Conservation (phyloP, 2,329 filamentous ascomycete genomes). For the Claviceps quebecensis region DNA sequence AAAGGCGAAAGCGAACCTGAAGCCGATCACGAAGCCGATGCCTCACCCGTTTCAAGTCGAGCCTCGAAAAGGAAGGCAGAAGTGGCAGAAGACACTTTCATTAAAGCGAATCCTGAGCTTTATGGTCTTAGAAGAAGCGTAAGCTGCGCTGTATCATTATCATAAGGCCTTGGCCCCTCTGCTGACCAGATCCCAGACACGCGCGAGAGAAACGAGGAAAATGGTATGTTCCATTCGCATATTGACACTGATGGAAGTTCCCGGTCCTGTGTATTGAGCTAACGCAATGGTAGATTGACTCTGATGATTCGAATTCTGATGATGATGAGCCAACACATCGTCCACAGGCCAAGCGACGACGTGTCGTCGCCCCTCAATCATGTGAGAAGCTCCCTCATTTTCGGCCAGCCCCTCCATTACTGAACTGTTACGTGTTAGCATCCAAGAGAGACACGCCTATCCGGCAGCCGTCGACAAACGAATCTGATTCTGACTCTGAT, state of each 20-base stretch:
- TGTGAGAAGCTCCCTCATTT: constrained; percentile 31
- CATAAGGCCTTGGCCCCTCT: constrained; percentile 10
- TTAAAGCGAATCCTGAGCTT: constrained; percentile 81
- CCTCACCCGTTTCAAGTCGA: constrained; percentile 56
- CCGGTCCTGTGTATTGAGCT: not conserved
- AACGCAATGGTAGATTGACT: constrained; percentile 27
- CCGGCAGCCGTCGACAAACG: constrained; percentile 38
- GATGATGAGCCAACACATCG: constrained; percentile 41
- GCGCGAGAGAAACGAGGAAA: constrained; percentile 43
- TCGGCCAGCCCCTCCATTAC: not conserved
- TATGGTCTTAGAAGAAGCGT: constrained; percentile 92
- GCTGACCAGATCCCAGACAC: constrained; percentile 27
- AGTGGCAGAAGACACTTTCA: constrained; percentile 65
- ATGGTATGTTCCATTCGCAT: constrained; percentile 31
- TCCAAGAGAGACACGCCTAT: constrained; percentile 47
- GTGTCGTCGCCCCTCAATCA: constrained; percentile 48
- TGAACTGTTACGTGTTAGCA: constrained; percentile 22
- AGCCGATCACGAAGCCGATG: constrained; percentile 44
- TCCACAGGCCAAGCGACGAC: constrained; percentile 55
- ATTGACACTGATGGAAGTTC: not conserved
- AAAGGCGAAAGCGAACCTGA: constrained; percentile 40
- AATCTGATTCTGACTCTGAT: constrained; percentile 58
- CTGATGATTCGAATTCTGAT: constrained; percentile 59
- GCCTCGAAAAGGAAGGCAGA: constrained; percentile 59
- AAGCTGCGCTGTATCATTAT: constrained; percentile 25